phyloP scores from a whole-genome alignment of 179 eudicot species.

The Camellia oleifera region DNA sequence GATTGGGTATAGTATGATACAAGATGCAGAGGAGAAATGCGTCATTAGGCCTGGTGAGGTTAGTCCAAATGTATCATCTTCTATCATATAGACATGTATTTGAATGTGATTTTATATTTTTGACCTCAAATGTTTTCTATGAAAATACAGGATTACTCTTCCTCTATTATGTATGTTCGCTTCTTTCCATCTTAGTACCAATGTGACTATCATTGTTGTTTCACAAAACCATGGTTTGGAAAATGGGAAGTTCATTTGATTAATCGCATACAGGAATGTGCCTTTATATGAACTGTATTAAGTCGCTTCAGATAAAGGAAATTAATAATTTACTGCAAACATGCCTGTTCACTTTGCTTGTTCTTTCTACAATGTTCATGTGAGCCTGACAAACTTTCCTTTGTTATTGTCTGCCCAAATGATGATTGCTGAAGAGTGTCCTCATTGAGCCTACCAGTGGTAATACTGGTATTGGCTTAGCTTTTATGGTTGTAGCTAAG shows the following conservation, averaged over 20 bases:
- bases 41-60: no score
- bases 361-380: background rate
- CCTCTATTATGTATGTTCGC: no score
- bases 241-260: background rate
- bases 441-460: constrained; percentile 92
- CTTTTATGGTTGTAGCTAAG: constrained; percentile 87
- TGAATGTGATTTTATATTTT: no score
- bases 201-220: no score
- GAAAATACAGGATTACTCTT: no score
- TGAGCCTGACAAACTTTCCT: background rate
- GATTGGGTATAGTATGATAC: no score
- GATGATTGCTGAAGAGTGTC: constrained; percentile 53
- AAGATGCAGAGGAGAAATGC: no score
- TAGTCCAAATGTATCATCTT: no score
- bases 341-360: background rate
- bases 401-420: constrained; percentile 9
- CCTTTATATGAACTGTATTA: background rate
- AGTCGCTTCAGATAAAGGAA: background rate
- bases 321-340: background rate
- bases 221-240: background rate
- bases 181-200: no score
- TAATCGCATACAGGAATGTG: no score
- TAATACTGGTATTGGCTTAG: constrained; percentile 85
- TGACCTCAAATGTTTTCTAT: no score
- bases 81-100: no score